Conservation (phyloP, 768 basidiomycete genomes). For the Pleurotus eryngii region DNA sequence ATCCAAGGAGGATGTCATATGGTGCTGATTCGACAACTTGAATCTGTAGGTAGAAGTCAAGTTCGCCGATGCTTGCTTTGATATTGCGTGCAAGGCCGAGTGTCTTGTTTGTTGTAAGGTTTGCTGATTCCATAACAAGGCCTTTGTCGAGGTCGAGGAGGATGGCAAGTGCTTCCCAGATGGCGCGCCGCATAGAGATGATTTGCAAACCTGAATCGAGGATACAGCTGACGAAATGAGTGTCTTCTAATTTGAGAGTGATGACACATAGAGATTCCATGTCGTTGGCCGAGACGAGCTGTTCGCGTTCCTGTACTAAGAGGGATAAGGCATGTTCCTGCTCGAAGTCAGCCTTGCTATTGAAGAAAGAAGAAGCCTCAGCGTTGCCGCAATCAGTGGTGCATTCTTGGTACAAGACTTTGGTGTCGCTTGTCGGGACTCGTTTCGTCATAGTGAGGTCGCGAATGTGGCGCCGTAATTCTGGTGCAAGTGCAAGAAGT, state of each 20-base stretch:
- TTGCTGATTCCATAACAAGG: slow-evolving; percentile 20
- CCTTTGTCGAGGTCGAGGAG: slow-evolving; percentile 11
- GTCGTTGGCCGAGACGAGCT: slow-evolving; percentile 11
- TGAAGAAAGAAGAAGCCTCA: background rate
- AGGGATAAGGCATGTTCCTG: background rate
- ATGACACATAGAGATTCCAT: slow-evolving; percentile 13
- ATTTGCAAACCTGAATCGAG: slow-evolving; percentile 18
- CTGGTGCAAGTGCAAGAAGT: slow-evolving; percentile 12
- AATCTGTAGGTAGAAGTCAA: slow-evolving; percentile 16
- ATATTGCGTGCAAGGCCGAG: slow-evolving; percentile 16
- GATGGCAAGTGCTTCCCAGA: slow-evolving; percentile 15
- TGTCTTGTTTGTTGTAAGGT: slow-evolving; percentile 9
- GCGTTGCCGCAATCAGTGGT: background rate
- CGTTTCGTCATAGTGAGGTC: slow-evolving; percentile 11
- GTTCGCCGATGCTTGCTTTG: slow-evolving; percentile 10
- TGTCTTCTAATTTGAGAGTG: slow-evolving; percentile 7
- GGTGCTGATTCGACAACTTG: slow-evolving; percentile 18
- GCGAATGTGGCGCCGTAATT: slow-evolving; percentile 12
- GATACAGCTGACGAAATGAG: slow-evolving; percentile 9
- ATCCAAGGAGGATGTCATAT: slow-evolving; percentile 19
- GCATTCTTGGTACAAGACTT: background rate
- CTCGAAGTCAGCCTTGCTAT: background rate
- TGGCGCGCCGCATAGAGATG: background rate
- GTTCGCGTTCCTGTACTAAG: background rate
- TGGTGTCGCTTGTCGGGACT: background rate